Evolutionary conservation across 306 rosid genomes (phyloP).

Genomic region (Cyclanthera cordifolia): DNA sequence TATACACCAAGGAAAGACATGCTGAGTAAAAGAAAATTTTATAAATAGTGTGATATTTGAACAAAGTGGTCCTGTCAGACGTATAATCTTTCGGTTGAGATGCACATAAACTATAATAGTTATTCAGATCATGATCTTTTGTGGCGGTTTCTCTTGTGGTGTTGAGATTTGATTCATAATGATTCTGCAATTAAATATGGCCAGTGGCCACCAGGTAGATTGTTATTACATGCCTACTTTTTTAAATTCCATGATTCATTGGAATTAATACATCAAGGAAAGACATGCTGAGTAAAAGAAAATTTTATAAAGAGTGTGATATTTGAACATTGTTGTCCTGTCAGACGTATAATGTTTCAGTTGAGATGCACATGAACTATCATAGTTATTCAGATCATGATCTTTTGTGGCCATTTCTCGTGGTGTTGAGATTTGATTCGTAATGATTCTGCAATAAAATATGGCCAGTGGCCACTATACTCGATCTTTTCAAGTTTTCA

Average conservation of each 20-base stretch:
- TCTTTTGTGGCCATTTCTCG: background rate
- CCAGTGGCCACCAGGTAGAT: constrained; percentile 27
- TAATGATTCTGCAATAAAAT: background rate
- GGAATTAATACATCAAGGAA: no score
- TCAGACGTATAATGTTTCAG: background rate
- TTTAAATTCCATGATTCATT: background rate
- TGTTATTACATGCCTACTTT: background rate
- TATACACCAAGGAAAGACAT: no score
- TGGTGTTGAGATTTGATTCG: background rate
- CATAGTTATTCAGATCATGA: background rate
- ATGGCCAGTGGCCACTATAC: background rate
- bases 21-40: no score
- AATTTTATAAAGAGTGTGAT: no score
- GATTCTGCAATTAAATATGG: background rate
- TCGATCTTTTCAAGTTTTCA: background rate
- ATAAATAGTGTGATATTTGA: background rate
- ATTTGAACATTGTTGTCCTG: background rate
- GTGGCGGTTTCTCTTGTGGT: background rate
- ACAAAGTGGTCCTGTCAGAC: background rate
- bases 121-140: background rate
- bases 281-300: no score
- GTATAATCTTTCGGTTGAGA: background rate
- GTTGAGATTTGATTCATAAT: background rate
- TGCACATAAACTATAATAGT: background rate
- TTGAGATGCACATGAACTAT: background rate